Evolutionary conservation across 306 rosid genomes (phyloP), one percentile per base, ranked within the genome.

Genomic region (Psophocarpus tetragonolobus): DNA sequence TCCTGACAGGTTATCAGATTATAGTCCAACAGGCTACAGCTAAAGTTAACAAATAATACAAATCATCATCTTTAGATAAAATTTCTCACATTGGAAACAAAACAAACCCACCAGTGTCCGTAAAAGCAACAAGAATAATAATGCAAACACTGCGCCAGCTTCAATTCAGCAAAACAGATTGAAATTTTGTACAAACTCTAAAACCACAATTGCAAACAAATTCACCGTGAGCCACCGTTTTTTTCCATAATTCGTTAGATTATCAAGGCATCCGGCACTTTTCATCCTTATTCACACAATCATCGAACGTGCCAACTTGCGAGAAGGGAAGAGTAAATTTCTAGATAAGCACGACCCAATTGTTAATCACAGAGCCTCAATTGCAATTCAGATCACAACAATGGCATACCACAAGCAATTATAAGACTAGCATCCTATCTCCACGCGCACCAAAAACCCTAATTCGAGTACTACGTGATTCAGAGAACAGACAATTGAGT

Each of bases 381-480:
- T 60, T 26, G 12, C 4, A 56, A 39, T n/a, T 47, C 8, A 21
- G 41, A 67, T 41, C n/a, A 15, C 35, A 29, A 12, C 2, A 48
- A 29, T 3, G 24, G 27, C 15, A 65, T 6, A 1, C 3, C 45
- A 17, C 35, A 26, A 65, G 17, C 15, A 73, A 44, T 1, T 61
- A 24, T 45, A 70, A 21, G 18, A 23, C 15, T 56, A 70, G 24
- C 54, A 30, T 23, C 18, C 13, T 5, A 5, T 0, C 14, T 57
- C 23, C 67, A 64, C 1, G 36, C 44, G 10, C 5, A 8, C 4
- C 56, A 13, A 67, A 17, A 84, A 80, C 85, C 82, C 82, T 76
- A 72, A 80, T 71, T 65, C 17, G 36, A 65, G 3, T 5, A 24
- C 41, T 21, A 24, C 12, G 39, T 0, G 4, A 57, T 24, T 70